A percentile compares a stretch with the other conserved stretches of the same genome.
Conservation (phyloP, 345 rosid species). For the Aquilaria malaccensis region DNA sequence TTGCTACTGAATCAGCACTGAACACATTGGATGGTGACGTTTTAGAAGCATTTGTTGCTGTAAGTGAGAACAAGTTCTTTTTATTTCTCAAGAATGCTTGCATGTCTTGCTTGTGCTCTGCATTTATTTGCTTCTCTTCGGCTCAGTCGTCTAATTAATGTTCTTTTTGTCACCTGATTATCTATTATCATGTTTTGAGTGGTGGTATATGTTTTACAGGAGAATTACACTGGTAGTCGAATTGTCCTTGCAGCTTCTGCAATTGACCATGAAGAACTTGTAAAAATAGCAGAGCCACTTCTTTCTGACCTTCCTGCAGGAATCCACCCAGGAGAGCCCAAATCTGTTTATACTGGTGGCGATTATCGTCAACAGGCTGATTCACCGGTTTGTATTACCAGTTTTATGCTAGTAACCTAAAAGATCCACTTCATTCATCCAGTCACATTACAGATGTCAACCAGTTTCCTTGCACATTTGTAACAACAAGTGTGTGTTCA, state of each 20-base stretch:
- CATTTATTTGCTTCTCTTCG: not conserved
- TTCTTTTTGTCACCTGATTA: slow-evolving; percentile 5
- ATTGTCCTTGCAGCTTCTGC: slow-evolving; percentile 76
- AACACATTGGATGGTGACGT: slow-evolving; percentile 35
- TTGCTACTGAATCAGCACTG: slow-evolving; percentile 49
- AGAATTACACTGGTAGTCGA: slow-evolving; percentile 55
- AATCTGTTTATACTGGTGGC: slow-evolving; percentile 64
- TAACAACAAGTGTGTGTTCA: not conserved
- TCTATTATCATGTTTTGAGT: slow-evolving; percentile 7
- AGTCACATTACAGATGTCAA: not conserved
- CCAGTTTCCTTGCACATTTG: not conserved
- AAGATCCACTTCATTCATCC: not conserved
- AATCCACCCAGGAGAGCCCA: slow-evolving; percentile 27
- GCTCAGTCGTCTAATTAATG: slow-evolving; percentile 1
- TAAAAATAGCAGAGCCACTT: slow-evolving; percentile 57
- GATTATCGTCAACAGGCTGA: slow-evolving; percentile 64
- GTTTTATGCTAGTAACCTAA: slow-evolving; percentile 11
- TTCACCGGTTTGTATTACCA: slow-evolving; percentile 32
- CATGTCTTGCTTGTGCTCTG: not conserved
- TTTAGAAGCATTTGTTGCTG: slow-evolving; percentile 60
- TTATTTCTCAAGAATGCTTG: not conserved
- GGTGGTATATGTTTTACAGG: slow-evolving; percentile 32
- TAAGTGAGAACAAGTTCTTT: slow-evolving; percentile 22
- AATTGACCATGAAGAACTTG: slow-evolving; percentile 58
- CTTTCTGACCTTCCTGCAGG: slow-evolving; percentile 54